phyloP scores from a whole-genome alignment of 495 filamentous ascomycete genomes.

The Trypethelium eluteriae region DNA sequence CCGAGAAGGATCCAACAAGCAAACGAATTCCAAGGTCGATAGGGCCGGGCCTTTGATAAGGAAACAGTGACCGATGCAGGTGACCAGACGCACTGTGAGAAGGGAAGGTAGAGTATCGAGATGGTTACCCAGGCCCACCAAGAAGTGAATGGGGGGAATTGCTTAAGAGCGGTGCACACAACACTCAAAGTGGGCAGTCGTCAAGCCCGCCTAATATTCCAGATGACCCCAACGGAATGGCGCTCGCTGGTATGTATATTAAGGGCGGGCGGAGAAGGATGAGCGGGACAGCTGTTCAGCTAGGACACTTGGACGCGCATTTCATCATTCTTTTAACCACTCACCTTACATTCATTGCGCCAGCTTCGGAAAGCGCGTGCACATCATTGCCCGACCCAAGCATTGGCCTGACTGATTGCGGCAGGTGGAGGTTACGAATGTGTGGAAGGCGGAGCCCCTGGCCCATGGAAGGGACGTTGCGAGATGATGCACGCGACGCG shows the following conservation, averaged over 20 bases:
- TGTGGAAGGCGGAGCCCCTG: not conserved
- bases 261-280: not conserved
- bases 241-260: not conserved
- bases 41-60: not conserved
- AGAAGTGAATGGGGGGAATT: not conserved
- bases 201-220: not conserved
- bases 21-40: not conserved
- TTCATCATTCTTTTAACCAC: not conserved
- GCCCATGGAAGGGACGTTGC: not conserved
- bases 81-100: not conserved
- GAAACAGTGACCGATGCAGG: conserved; percentile 4
- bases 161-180: not conserved
- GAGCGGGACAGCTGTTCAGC: not conserved
- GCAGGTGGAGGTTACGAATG: not conserved
- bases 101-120: not conserved
- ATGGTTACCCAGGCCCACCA: not conserved
- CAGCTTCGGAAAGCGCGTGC: not conserved
- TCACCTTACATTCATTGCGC: conserved; percentile 11
- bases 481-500: conserved; percentile 11
- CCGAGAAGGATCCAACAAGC: not conserved
- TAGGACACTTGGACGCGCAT: not conserved
- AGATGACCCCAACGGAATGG: not conserved
- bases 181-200: not conserved
- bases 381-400: not conserved
- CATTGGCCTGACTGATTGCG: not conserved